Evolutionary conservation across 306 rosid species (phyloP), one percentile per base, ranked within the genome.

Genomic region (Pyrus bretschneideri): DNA sequence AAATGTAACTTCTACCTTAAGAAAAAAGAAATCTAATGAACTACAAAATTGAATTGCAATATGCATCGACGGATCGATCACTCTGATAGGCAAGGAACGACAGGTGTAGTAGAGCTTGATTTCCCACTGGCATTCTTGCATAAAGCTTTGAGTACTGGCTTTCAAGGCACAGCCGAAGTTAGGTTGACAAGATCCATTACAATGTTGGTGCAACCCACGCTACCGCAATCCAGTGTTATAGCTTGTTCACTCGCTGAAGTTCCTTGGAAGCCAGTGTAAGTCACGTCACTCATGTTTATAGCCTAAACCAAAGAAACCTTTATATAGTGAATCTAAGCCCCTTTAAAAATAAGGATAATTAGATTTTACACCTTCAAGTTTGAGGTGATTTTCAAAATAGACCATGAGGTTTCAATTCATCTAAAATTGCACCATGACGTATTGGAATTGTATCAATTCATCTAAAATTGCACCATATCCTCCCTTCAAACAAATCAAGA

Each of bases 211-310:
- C 81, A 77, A 4, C 46, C 35, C 17, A 69, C 40, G 21, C 18
- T 9, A 3, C 51, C 10, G 66, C 84, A 81, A 12, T 81, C 49
- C 17, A 81, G 52, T 5, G n/a, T 14, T 12, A 81, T 76, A 1
- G 80, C 80, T 25, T 70, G 38, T 29, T 62, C 59, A 54, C 40
- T 35, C 4, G 69, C 4, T 17, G 77, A 76, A 35, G 69, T 81
- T 30, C 84, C 84, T 11, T 30, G 54, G 19, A 81, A 15, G 1
- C 75, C 42, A 3, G 42, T 51, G 46, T 64, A 81, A 31, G 15
- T 76, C 31, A 76, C 59, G 13, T 42, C 38, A 8, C 82, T 65
- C 29, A 72, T 31, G 42, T 65, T 72, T 13, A 79, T 30, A 3
- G 75, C 69, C 38, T 9, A 57, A 18, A 49, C 29, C 44, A 42